phyloP scores from a whole-genome alignment of 2,329 filamentous ascomycete genomes.

The Leptographium galeiforme region DNA sequence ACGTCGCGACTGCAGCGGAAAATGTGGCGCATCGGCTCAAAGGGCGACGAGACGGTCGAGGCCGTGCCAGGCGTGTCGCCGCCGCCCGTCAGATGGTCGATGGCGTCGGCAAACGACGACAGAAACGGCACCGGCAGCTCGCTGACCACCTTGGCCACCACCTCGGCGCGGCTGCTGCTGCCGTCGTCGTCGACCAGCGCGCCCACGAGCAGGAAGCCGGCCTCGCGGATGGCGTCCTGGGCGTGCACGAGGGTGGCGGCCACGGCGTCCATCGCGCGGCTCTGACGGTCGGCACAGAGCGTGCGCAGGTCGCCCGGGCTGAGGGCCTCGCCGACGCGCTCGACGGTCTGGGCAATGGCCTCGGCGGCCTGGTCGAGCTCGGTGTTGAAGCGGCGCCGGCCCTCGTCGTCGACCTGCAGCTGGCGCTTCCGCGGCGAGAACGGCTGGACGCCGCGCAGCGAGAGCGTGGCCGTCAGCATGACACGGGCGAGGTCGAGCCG shows the following conservation, averaged over 20 bases:
- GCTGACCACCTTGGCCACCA: slow-evolving; percentile 32
- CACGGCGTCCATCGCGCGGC: slow-evolving; percentile 51
- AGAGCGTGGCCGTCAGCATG: slow-evolving; percentile 56
- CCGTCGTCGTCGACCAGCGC: slow-evolving; percentile 48
- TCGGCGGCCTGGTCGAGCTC: slow-evolving; percentile 43
- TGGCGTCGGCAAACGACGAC: slow-evolving; percentile 28
- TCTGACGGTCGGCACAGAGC: slow-evolving; percentile 54
- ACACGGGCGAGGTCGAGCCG: slow-evolving; percentile 61
- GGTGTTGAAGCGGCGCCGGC: slow-evolving; percentile 62
- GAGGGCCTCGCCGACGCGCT: slow-evolving; percentile 61
- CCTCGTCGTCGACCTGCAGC: slow-evolving; percentile 22
- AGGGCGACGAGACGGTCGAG: slow-evolving; percentile 24
- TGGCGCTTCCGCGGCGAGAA: slow-evolving; percentile 44
- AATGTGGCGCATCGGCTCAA: slow-evolving; percentile 43
- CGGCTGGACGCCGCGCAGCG: slow-evolving; percentile 62
- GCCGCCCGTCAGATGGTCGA: slow-evolving; percentile 24
- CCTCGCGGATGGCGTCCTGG: slow-evolving; percentile 64
- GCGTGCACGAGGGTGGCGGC: slow-evolving; percentile 72
- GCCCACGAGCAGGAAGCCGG: slow-evolving; percentile 71
- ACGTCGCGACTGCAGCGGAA: slow-evolving; percentile 45
- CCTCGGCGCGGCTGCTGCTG: slow-evolving; percentile 27
- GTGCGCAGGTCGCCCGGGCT: slow-evolving; percentile 55
- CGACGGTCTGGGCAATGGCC: slow-evolving; percentile 60
- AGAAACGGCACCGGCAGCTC: slow-evolving; percentile 30
- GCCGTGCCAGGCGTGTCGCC: slow-evolving; percentile 12